Conservation (phyloP, 129 eudicot species). For the Flaveria bidentis region DNA sequence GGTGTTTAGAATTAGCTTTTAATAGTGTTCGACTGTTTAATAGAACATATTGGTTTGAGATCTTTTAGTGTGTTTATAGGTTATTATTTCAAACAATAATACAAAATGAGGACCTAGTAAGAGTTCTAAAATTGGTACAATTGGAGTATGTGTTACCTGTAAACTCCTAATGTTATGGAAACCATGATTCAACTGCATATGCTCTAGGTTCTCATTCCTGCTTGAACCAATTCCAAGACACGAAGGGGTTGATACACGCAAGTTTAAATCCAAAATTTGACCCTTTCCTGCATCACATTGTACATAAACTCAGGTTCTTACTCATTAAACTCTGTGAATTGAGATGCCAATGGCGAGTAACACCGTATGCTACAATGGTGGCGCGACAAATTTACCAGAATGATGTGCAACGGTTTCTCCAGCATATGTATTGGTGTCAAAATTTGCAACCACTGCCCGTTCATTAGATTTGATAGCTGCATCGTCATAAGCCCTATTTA, state of each 20-base stretch:
- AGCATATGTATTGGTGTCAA: conserved; percentile 32
- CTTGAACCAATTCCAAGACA: conserved; percentile 33
- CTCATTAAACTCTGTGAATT: background rate
- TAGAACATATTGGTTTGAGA: background rate
- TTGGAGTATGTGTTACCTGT: conserved; percentile 30
- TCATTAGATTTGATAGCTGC: conserved; percentile 50
- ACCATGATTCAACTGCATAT: conserved; percentile 28
- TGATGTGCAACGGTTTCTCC: conserved; percentile 30
- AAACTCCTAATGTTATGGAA: conserved; percentile 37
- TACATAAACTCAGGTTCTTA: background rate
- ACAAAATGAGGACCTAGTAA: background rate
- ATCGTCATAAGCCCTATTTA: conserved; percentile 55
- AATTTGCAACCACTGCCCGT: conserved; percentile 48
- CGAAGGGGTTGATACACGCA: conserved; percentile 57
- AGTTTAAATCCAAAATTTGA: conserved; percentile 58
- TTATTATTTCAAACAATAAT: no score
- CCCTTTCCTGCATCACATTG: conserved; percentile 37
- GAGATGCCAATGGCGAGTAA: background rate
- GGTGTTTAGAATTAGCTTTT: background rate
- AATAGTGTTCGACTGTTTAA: background rate
- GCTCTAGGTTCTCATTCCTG: conserved; percentile 24
- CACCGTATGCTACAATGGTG: background rate
- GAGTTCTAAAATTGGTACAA: no score
- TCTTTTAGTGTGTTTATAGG: background rate
- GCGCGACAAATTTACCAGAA: conserved; percentile 26